Conservation (phyloP, 805 yeast species). For the Ogataea paraovalis region DNA sequence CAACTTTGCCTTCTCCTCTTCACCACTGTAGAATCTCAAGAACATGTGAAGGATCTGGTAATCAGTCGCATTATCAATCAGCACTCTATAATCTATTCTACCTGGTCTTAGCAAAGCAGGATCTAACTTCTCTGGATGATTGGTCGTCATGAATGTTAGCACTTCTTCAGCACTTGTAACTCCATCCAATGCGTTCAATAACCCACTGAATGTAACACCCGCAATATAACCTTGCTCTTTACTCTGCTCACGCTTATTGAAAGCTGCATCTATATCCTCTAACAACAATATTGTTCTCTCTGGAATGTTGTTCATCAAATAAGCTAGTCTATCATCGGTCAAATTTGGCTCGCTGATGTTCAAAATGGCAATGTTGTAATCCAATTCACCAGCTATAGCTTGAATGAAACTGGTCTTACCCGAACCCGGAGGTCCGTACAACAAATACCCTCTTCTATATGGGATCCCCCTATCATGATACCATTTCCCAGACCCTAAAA, state of each 20-base stretch:
- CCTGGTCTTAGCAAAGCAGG: slow-evolving; percentile 95
- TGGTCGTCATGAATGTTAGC: slow-evolving; percentile 95
- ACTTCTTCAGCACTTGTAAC: slow-evolving; percentile 97
- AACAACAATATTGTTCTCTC: slow-evolving; percentile 77
- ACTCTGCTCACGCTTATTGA: slow-evolving; percentile 72
- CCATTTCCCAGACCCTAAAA: slow-evolving; percentile 80
- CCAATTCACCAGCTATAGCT: slow-evolving; percentile 94
- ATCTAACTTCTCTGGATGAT: slow-evolving; percentile 91
- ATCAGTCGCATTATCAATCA: slow-evolving; percentile 82
- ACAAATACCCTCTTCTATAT: slow-evolving; percentile 86
- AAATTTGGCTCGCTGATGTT: slow-evolving; percentile 86
- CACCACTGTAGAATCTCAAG: slow-evolving; percentile 73
- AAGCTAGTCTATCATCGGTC: slow-evolving; percentile 92
- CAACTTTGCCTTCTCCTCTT: slow-evolving; percentile 46
- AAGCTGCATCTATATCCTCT: slow-evolving; percentile 97
- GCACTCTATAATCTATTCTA: slow-evolving; percentile 78
- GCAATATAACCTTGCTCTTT: slow-evolving; percentile 74
- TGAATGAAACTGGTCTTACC: slow-evolving; percentile 96
- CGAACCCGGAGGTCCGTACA: slow-evolving; percentile 97
- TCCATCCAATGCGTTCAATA: slow-evolving; percentile 92
- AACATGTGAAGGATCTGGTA: slow-evolving; percentile 83
- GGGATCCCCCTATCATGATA: slow-evolving; percentile 96
- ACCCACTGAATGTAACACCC: slow-evolving; percentile 93
- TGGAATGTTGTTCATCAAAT: slow-evolving; percentile 94
- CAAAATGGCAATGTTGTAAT: slow-evolving; percentile 90